These are phyloP conservation scores for Botryotinia calthae DNA, from an alignment of 2,329 filamentous ascomycete species.

Conservation along the genomic window DNA sequence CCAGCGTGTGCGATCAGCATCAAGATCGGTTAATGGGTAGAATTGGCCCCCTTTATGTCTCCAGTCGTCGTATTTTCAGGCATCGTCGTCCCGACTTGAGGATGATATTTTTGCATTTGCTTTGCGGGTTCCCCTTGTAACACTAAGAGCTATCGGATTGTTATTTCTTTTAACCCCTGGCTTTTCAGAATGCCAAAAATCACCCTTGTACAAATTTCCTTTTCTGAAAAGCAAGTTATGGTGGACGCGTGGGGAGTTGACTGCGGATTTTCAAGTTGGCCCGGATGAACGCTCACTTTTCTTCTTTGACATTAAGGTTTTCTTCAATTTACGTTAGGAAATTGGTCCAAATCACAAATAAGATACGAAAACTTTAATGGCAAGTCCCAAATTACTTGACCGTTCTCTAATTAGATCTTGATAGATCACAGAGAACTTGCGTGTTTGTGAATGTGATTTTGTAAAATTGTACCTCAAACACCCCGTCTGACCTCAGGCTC, in stretches of 20 bases:
- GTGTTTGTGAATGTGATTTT: not conserved
- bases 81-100: constrained; percentile 10
- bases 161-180: constrained; percentile 26
- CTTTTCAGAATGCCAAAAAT: constrained; percentile 28
- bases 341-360: constrained; percentile 24
- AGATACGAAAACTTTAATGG: constrained; percentile 15
- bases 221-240: constrained; percentile 29
- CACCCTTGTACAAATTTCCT: constrained; percentile 36
- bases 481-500: not conserved
- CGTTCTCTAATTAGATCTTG: not conserved
- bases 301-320: constrained; percentile 30
- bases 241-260: constrained; percentile 16
- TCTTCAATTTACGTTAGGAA: constrained; percentile 29
- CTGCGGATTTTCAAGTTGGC: constrained; percentile 26
- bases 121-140: constrained; percentile 36
- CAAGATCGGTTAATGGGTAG: constrained; percentile 18
- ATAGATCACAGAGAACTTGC: not conserved
- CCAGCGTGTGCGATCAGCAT: not conserved
- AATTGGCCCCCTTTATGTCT: constrained; percentile 5
- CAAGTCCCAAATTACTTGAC: not conserved
- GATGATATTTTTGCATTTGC: constrained; percentile 26
- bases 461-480: not conserved
- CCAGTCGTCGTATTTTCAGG: constrained; percentile 9
- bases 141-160: constrained; percentile 34
- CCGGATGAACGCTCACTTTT: constrained; percentile 31